Evolutionary conservation across 2,329 filamentous ascomycete genomes (phyloP).

Genomic region (Trichoderma sp.): DNA sequence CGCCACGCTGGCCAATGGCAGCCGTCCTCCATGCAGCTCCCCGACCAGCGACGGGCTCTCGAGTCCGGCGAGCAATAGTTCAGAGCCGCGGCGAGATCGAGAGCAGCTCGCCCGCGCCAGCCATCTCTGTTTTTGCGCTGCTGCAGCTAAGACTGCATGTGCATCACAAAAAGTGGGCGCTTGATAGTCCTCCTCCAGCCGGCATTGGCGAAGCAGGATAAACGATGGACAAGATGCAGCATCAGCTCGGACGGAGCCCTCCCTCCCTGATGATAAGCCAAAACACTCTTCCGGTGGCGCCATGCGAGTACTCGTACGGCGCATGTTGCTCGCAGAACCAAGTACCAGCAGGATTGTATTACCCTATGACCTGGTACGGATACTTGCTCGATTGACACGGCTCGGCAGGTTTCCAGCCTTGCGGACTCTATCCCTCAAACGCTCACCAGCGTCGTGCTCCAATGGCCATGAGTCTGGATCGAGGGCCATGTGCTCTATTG

Average conservation of each 20-base stretch:
- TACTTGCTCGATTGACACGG: constrained; percentile 8
- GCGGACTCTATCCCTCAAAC: not conserved
- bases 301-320: constrained; percentile 10
- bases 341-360: not conserved
- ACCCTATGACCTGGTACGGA: too few relatives aligned
- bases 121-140: constrained; percentile 28
- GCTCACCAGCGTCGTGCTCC: not conserved
- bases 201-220: constrained; percentile 18
- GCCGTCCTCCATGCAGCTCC: constrained; percentile 7
- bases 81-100: constrained; percentile 26
- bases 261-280: constrained; percentile 25
- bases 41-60: constrained; percentile 5
- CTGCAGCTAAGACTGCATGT: constrained; percentile 27
- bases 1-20: constrained; percentile 23
- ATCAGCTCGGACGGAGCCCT: constrained; percentile 28
- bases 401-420: constrained; percentile 6
- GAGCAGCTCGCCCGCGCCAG: constrained; percentile 19
- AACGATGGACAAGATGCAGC: constrained; percentile 23
- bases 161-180: constrained; percentile 21
- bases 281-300: constrained; percentile 26
- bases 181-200: constrained; percentile 18
- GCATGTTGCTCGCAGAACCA: not conserved
- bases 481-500: too few relatives aligned
- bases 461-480: constrained; percentile 9
- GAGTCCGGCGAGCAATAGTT: constrained; percentile 16